Evolutionary conservation across 2,329 filamentous ascomycete species (phyloP).

Genomic region (Samsoniella hepiali): DNA sequence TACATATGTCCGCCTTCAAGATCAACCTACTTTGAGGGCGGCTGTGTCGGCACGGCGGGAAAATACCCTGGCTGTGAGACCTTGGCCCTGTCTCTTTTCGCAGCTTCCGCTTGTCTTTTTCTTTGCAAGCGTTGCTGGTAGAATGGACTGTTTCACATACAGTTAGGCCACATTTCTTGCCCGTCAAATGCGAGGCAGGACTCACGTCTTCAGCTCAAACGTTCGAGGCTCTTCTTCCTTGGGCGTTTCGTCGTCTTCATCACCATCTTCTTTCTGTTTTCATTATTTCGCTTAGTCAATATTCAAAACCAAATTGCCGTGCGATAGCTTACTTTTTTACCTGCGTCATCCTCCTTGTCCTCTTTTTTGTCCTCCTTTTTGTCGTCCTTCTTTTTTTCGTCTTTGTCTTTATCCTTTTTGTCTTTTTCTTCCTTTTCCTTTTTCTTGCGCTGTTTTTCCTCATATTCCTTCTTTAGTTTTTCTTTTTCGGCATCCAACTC

Average conservation of each 20-base stretch:
- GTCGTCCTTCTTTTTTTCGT: conserved; percentile 44
- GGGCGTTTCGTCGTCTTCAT: conserved; percentile 18
- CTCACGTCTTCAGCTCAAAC: conserved; percentile 77
- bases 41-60: conserved; percentile 73
- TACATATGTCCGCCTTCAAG: background rate
- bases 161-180: background rate
- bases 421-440: conserved; percentile 64
- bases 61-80: conserved; percentile 76
- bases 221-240: conserved; percentile 70
- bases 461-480: conserved; percentile 71
- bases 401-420: conserved; percentile 47
- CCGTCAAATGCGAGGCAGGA: background rate
- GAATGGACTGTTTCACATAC: conserved; percentile 59
- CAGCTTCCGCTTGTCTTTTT: conserved; percentile 50
- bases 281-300: background rate
- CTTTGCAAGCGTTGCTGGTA: conserved; percentile 81
- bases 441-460: conserved; percentile 66
- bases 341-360: conserved; percentile 37
- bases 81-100: conserved; percentile 77
- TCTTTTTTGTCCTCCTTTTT: conserved; percentile 44
- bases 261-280: conserved; percentile 25
- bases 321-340: conserved; percentile 29
- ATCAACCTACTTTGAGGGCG: conserved; percentile 30
- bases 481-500: conserved; percentile 63
- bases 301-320: background rate